A percentile compares a stretch with the other conserved stretches of the same genome.
Conservation (phyloP, 768 basidiomycete species). For the Mycena polygramma region DNA sequence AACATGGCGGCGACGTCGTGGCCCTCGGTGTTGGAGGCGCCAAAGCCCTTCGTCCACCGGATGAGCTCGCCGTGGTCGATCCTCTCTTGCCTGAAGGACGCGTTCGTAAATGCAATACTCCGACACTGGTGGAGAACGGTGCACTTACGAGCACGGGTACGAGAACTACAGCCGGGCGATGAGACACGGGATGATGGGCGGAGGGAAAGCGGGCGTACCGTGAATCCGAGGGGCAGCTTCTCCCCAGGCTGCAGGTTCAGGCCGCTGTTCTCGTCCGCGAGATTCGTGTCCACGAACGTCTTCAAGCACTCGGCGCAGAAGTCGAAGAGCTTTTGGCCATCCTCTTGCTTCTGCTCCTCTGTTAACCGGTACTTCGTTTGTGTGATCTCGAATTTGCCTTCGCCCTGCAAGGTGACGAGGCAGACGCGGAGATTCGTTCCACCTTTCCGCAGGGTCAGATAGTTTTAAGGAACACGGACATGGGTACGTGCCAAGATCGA, state of each 20-base stretch:
- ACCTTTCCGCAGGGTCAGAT: conserved; percentile 55
- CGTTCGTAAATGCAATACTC: background rate
- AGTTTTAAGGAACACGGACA: background rate
- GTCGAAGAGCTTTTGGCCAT: conserved; percentile 96
- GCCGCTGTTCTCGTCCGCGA: conserved; percentile 62
- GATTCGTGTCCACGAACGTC: conserved; percentile 85
- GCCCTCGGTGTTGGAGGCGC: conserved; percentile 91
- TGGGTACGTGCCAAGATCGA: conserved; percentile 82
- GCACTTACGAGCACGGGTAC: conserved; percentile 90
- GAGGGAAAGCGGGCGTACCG: background rate
- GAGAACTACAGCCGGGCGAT: conserved; percentile 72
- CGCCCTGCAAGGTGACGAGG: conserved; percentile 91
- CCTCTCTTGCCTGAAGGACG: conserved; percentile 76
- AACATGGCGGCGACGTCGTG: conserved; percentile 96
- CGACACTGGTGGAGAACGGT: background rate
- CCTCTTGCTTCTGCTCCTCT: conserved; percentile 98
- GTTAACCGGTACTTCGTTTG: conserved; percentile 97
- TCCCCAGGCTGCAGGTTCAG: conserved; percentile 65
- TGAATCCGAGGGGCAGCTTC: conserved; percentile 59
- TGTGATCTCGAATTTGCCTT: conserved; percentile 97
- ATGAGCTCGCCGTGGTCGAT: conserved; percentile 96
- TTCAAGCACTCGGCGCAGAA: conserved; percentile 97
- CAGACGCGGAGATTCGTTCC: conserved; percentile 99
- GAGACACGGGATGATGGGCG: background rate
- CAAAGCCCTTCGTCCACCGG: conserved; percentile 99